phyloP scores from a whole-genome alignment of 2,329 filamentous ascomycete species.

The Fusarium sp. region DNA sequence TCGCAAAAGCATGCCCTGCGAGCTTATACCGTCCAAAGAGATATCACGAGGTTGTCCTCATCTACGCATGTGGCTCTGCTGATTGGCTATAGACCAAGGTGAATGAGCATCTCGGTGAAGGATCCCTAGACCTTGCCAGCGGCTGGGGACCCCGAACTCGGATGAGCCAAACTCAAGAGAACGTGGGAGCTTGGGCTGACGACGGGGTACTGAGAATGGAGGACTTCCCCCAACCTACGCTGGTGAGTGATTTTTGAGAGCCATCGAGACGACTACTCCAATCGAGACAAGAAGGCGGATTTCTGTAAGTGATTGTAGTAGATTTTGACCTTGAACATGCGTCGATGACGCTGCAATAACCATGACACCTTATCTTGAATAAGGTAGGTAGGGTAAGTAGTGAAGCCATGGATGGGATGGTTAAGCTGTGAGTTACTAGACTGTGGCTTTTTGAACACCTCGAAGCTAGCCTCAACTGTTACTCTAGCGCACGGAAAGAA shows the following conservation, averaged over 20 bases:
- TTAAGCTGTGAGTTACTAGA: not conserved
- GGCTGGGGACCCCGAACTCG: slow-evolving; percentile 12
- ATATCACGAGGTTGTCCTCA: not conserved
- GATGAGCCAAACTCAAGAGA: slow-evolving; percentile 3
- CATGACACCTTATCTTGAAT: not conserved
- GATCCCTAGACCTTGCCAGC: slow-evolving; percentile 17
- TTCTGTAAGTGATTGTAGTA: too few relatives aligned
- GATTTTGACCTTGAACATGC: not conserved
- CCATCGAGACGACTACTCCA: too few relatives aligned
- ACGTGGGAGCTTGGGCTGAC: not conserved
- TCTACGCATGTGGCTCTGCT: slow-evolving; percentile 1
- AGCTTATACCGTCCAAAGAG: too few relatives aligned
- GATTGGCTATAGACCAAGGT: slow-evolving; percentile 21
- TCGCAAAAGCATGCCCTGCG: too few relatives aligned
- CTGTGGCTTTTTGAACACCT: not conserved
- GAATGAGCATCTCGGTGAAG: slow-evolving; percentile 17
- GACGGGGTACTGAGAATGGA: too few relatives aligned
- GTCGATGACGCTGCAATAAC: too few relatives aligned
- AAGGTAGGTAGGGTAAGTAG: too few relatives aligned
- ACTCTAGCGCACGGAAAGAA: not conserved
- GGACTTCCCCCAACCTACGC: too few relatives aligned
- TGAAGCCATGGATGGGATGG: too few relatives aligned
- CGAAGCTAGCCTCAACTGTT: not conserved
- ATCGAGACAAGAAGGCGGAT: too few relatives aligned
- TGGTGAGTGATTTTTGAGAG: too few relatives aligned